Conservation (phyloP, 352 stramenopile genomes). For the Pythium phragmiticola region DNA sequence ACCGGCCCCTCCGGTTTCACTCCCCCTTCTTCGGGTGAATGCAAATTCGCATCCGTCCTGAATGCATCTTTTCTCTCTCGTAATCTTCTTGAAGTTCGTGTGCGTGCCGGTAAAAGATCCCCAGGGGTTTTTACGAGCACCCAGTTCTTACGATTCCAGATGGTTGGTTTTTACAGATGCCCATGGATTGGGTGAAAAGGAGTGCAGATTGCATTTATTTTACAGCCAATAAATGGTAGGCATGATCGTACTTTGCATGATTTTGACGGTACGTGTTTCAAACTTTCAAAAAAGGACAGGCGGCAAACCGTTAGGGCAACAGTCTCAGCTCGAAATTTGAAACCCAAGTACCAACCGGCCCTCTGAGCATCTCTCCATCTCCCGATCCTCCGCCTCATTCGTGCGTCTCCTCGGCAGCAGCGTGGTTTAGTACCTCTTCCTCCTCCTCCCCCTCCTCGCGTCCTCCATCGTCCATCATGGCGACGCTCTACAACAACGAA, state of each 20-base stretch:
- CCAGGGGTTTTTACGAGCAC: slow-evolving; percentile 7
- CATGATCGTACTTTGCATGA: slow-evolving; percentile 19
- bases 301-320: neutral
- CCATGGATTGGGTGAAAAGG: slow-evolving; percentile 37
- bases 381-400: neutral
- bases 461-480: slow-evolving; percentile 25
- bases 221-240: slow-evolving; percentile 15
- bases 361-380: neutral
- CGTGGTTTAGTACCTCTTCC: neutral
- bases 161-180: slow-evolving; percentile 6
- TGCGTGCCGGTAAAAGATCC: slow-evolving; percentile 26
- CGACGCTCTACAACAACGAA: slow-evolving; percentile 64
- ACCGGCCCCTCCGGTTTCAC: neutral
- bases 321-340: slow-evolving; percentile 20
- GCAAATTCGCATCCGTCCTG: slow-evolving; percentile 17
- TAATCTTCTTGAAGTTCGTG: slow-evolving; percentile 31
- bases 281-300: slow-evolving; percentile 25
- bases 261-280: slow-evolving; percentile 16
- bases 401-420: neutral
- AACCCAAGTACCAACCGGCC: slow-evolving; percentile 22
- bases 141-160: neutral
- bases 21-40: slow-evolving; percentile 12
- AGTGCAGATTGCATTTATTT: neutral
- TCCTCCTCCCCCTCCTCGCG: neutral
- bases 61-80: slow-evolving; percentile 16